phyloP scores from a whole-genome alignment of 1,284 basidiomycete species.

The Cronartium ribicola region DNA sequence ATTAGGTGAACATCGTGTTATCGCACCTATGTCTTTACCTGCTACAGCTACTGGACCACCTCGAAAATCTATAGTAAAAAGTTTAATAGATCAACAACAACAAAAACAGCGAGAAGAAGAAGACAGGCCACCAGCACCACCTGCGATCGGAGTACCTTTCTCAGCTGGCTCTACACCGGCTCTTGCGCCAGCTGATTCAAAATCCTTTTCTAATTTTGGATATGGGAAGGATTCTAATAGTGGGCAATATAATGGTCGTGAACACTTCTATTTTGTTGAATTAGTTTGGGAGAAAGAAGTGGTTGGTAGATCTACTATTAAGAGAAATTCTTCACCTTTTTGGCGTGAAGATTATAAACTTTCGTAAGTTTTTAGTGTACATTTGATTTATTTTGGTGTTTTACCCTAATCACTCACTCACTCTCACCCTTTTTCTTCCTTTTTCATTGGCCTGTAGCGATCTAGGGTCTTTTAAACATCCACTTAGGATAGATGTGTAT shows the following conservation, averaged over 20 bases:
- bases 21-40: neutral
- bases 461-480: constrained; percentile 23
- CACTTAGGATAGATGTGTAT: constrained; percentile 28
- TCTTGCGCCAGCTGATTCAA: neutral
- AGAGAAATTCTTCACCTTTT: constrained; percentile 24
- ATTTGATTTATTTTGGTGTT: neutral
- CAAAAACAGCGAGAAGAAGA: too few species aligned
- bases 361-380: constrained; percentile 9
- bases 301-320: constrained; percentile 31
- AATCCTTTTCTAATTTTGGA: neutral
- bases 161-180: neutral
- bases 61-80: neutral
- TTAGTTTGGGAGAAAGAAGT: constrained; percentile 36
- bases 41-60: neutral
- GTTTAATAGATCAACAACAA: neutral
- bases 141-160: neutral
- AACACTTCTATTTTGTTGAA: constrained; percentile 38
- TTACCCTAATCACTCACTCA: neutral
- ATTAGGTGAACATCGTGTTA: constrained; percentile 17
- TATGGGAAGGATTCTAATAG: neutral
- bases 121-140: too few species aligned
- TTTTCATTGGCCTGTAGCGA: constrained; percentile 6
- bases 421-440: neutral
- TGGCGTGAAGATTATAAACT: constrained; percentile 37
- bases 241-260: neutral